phyloP scores from a whole-genome alignment of 768 basidiomycete species.

The Boletus tylopilopsis region DNA sequence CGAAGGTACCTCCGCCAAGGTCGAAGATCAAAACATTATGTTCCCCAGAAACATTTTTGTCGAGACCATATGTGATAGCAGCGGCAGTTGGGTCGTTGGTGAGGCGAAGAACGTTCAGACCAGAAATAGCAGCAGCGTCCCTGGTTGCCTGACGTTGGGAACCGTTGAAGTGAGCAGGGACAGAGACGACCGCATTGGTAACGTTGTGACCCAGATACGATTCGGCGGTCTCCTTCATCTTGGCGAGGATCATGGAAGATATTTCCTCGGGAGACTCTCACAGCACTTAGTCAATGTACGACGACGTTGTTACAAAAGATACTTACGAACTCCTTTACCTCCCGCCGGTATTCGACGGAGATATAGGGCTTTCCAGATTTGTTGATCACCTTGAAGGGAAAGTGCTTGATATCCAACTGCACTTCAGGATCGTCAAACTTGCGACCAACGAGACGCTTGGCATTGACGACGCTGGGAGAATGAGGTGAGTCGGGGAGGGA shows the following conservation, averaged over 20 bases:
- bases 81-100: conserved; percentile 99
- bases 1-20: conserved; percentile 73
- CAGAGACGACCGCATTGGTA: conserved; percentile 91
- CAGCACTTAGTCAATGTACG: conserved; percentile 16
- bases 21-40: conserved; percentile 97
- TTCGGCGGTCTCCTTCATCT: conserved; percentile 99
- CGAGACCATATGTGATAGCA: conserved; percentile 96
- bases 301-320: background rate
- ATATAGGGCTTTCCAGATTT: conserved; percentile 88
- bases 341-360: conserved; percentile 86
- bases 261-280: conserved; percentile 90
- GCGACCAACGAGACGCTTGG: conserved; percentile 96
- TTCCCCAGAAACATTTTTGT: conserved; percentile 87
- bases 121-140: conserved; percentile 95
- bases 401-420: conserved; percentile 82
- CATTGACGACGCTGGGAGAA: conserved; percentile 80
- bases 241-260: conserved; percentile 94
- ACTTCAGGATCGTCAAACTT: conserved; percentile 86
- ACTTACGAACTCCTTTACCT: conserved; percentile 89
- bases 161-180: conserved; percentile 99
- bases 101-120: conserved; percentile 94
- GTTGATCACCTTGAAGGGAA: conserved; percentile 90
- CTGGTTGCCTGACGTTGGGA: conserved; percentile 98
- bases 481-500: conserved; percentile 3
- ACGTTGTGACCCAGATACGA: conserved; percentile 85